Evolutionary conservation across 148 eudicot genomes (phyloP), one percentile per base, ranked within the genome.

Genomic region (Chenopodium berlandieri): DNA sequence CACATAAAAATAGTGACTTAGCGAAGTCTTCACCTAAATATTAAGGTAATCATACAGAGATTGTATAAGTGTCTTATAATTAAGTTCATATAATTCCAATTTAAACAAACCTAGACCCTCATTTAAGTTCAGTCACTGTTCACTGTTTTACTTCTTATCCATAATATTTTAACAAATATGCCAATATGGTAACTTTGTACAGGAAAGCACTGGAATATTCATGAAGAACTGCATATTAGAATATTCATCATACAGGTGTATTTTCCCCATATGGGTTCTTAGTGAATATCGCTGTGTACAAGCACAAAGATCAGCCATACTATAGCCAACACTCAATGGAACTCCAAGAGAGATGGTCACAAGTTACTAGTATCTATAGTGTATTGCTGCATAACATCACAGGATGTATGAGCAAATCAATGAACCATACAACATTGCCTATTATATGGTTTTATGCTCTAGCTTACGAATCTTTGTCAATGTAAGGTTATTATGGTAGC

Each of bases 201-300:
- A 84, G 87, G 89, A 87, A 22, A 73, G 76, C 23, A 83, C 81
- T n/a, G 89, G 86, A 9, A 66, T 86, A 5, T 84, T 88, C 76
- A 82, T 75, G 75, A 88, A 75, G 84, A 86, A 66, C 54, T 84
- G 87, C 83, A 82, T 71, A 52, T 64, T 82, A 76, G 69, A 83
- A 19, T 86, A 80, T 75, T 71, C 87, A 54, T n/a, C 84, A 44
- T 86, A 74, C 65, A 71, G 85, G 56, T 78, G 79, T 69, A 75
- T 80, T 68, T 84, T 82, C 56, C 83, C 86, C 0, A 66, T 86
- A 30, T 86, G 87, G 88, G 87, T 85, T 7, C 81, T 84, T 19
- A 87, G 84, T 34, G 88, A 81, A 54, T 88, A 88, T 78, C 85
- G 79, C 16, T 80, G 56, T 8, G 32, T 34, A 23, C 80, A 23